These are phyloP conservation scores for Dendryphion nanum DNA, from an alignment of 2,329 filamentous ascomycete species.

Conservation along the genomic window DNA sequence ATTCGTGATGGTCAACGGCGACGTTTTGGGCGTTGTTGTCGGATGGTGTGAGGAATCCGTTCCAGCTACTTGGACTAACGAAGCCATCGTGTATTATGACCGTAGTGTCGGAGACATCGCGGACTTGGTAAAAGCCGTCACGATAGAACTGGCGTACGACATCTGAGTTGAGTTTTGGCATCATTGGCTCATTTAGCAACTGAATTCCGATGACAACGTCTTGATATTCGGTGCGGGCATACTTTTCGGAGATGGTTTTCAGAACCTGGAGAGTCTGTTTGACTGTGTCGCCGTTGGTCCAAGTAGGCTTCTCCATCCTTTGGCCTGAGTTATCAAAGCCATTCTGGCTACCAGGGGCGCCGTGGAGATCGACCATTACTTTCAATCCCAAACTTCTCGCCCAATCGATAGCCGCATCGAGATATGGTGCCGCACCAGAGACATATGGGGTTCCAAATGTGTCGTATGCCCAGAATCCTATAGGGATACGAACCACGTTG, in stretches of 20 bases:
- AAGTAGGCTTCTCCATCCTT: slow-evolving; percentile 42
- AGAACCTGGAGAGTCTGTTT: slow-evolving; percentile 56
- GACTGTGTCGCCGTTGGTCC: slow-evolving; percentile 49
- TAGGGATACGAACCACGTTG: slow-evolving; percentile 59
- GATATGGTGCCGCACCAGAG: slow-evolving; percentile 51
- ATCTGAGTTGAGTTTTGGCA: slow-evolving; percentile 46
- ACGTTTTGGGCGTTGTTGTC: slow-evolving; percentile 54
- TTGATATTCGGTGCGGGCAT: slow-evolving; percentile 52
- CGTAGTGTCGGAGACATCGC: slow-evolving; percentile 44
- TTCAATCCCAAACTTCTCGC: slow-evolving; percentile 52
- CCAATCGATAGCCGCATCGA: slow-evolving; percentile 59
- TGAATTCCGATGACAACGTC: slow-evolving; percentile 60
- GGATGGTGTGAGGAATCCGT: slow-evolving; percentile 56
- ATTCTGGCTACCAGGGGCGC: slow-evolving; percentile 57
- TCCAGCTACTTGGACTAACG: slow-evolving; percentile 55
- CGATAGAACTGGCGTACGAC: slow-evolving; percentile 55
- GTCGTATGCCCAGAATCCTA: slow-evolving; percentile 61
- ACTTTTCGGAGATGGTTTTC: slow-evolving; percentile 57
- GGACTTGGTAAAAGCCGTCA: slow-evolving; percentile 52
- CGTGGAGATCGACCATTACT: slow-evolving; percentile 61
- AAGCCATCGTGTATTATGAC: slow-evolving; percentile 63
- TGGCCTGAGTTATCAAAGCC: slow-evolving; percentile 64
- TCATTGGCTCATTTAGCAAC: slow-evolving; percentile 57
- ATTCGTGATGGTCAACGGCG: slow-evolving; percentile 67
- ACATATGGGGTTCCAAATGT: slow-evolving; percentile 52